These are phyloP conservation scores for Colletotrichum zoysiae DNA, from an alignment of 2,329 filamentous ascomycete genomes.

Conservation along the genomic window DNA sequence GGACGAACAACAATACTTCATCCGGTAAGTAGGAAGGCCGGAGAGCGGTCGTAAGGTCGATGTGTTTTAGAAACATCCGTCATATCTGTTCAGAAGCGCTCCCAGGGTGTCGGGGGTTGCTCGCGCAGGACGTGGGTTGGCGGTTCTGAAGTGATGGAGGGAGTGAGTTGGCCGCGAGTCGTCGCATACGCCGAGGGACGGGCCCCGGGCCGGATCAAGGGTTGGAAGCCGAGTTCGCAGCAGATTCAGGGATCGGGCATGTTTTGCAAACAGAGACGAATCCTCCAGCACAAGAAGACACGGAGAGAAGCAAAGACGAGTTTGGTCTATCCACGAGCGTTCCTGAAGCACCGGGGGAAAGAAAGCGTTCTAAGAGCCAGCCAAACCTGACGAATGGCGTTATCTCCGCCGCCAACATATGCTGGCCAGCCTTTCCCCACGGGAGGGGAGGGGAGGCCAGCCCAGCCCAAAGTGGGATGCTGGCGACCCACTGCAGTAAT, in stretches of 20 bases:
- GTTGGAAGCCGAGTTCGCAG: constrained; percentile 8
- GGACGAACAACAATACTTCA: constrained; percentile 95
- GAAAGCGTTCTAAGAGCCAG: not conserved
- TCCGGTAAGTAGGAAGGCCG: constrained; percentile 92
- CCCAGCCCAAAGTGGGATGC: constrained; percentile 19
- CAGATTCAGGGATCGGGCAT: constrained; percentile 28
- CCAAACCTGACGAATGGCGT: constrained; percentile 15
- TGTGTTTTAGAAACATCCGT: constrained; percentile 97
- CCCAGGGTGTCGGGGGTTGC: constrained; percentile 1
- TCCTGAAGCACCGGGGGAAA: not conserved
- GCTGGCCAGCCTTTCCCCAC: not conserved
- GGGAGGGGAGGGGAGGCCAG: constrained; percentile 14
- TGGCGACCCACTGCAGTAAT: constrained; percentile 17
- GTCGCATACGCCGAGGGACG: constrained; percentile 27
- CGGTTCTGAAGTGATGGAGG: not conserved
- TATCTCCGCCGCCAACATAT: constrained; percentile 30
- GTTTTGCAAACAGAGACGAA: constrained; percentile 1
- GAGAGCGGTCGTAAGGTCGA: constrained; percentile 96
- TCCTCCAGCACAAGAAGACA: not conserved
- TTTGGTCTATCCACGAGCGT: not conserved
- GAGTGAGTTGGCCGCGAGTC: constrained; percentile 16
- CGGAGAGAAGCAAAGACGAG: not conserved
- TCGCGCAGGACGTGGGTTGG: constrained; percentile 23
- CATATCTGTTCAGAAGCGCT: constrained; percentile 54
- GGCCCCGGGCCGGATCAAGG: constrained; percentile 17